Conservation (phyloP, 2,329 filamentous ascomycete genomes). For the Trichophyton simii region DNA sequence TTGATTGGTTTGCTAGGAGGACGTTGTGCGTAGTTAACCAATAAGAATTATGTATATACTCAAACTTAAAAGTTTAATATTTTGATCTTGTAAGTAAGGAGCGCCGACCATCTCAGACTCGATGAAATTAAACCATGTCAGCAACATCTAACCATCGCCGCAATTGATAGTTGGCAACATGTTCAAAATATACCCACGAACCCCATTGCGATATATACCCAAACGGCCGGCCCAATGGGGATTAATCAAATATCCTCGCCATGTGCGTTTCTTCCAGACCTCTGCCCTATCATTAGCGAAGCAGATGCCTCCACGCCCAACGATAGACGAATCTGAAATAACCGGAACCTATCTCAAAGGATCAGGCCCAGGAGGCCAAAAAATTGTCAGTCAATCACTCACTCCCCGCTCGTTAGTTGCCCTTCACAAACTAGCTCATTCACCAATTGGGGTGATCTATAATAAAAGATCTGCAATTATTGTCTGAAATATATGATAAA, state of each 20-base stretch:
- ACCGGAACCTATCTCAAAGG: slow-evolving; percentile 81
- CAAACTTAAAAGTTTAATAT: neutral
- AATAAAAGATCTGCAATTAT: too few relatives aligned
- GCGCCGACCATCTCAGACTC: too few relatives aligned
- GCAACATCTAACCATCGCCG: neutral
- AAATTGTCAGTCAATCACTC: slow-evolving; percentile 51
- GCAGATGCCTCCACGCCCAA: slow-evolving; percentile 62
- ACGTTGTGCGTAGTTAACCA: too few relatives aligned
- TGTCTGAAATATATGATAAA: too few relatives aligned
- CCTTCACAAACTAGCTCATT: too few relatives aligned
- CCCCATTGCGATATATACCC: neutral
- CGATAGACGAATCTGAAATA: slow-evolving; percentile 65
- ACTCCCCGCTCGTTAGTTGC: neutral
- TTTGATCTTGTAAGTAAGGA: neutral
- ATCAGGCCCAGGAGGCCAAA: slow-evolving; percentile 84
- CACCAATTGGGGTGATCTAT: too few relatives aligned
- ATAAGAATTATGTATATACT: too few relatives aligned
- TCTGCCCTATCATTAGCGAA: slow-evolving; percentile 32
- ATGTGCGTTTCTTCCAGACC: slow-evolving; percentile 16
- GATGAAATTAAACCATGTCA: neutral
- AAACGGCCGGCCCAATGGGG: neutral
- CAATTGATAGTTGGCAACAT: neutral
- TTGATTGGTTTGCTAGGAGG: too few relatives aligned
- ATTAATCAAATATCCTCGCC: neutral
- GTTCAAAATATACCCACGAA: neutral